Base-by-base conservation (phyloP, 805 yeast genomes). In the Kodamaea jinghongensis region DNA sequence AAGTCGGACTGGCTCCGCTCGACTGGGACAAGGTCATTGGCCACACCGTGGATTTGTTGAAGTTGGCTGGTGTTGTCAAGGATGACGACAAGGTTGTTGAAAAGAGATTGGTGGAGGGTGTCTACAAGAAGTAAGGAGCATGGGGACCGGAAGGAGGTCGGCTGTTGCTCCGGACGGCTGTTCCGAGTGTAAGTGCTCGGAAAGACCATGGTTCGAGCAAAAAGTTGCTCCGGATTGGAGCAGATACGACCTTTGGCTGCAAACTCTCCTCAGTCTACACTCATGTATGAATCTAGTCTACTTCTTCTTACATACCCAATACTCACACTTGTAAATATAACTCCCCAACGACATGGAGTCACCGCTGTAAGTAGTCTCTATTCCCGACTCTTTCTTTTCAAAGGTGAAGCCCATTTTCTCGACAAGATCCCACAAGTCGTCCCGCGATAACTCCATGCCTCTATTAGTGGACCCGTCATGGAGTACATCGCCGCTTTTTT, bases 241-340 rank as follows among this genome's bases (percentile, higher is more conserved):
- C n/a, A n/a, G n/a, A n/a, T n/a, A n/a, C n/a, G n/a, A n/a, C n/a
- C n/a, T n/a, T n/a, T n/a, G n/a, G n/a, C n/a, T n/a, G n/a, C n/a
- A n/a, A n/a, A n/a, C n/a, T n/a, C n/a, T n/a, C n/a, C n/a, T n/a
- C n/a, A 20, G 23, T 20, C 23, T 20, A 20, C 23, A 20, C 9
- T 25, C 9, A 25, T n/a, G n/a, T n/a, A n/a, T n/a, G n/a, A n/a
- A n/a, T n/a, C n/a, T n/a, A 17, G n/a, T 33, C 32, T 32, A 34
- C 13, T 33, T 43, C 49, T 66, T 73, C 28, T 48, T 55, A 41
- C 83, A 81, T 2, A 82, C 77, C 89, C 89, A 84, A 50, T 63
- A 84, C 43, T 81, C 85, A 51, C 89, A 81, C 16, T 74, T 63
- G 51, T 82, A 84, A 4, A 56, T 56, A 68, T 73, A 83, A 1